Evolutionary conservation across 192 early-diverging fungal genomes (phyloP), one percentile per base, ranked within the genome.

Genomic region (Backusella morwellensis): DNA sequence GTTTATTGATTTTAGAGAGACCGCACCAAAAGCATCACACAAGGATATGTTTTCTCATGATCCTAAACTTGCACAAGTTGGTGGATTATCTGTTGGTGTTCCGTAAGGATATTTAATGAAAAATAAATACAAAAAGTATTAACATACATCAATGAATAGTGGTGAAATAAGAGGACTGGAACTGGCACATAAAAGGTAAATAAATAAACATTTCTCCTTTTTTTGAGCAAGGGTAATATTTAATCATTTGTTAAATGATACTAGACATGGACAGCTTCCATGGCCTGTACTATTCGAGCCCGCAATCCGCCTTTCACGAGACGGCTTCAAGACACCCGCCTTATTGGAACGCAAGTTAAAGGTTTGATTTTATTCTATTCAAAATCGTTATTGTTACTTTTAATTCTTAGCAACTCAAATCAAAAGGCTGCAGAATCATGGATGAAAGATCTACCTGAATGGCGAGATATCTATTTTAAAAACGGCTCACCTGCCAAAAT

Each of bases 1-100:
- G 35, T 86, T 92, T n/a, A 88, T 98, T 41, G 95, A 98, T 78
- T 98, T 97, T 76, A 85, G 97, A 29, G 97, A 98, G 80, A 83
- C 85, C 0, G 96, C 97, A 14, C 95, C 95, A 5, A 78, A 80
- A 29, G 91, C 90, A 7, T 87, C 94, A 6, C 83, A 75, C 19
- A 82, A 79, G 23, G 89, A 94, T 77, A 97, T 98, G 96, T 97
- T 89, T 85, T 81, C 86, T 54, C 74, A 90, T 3, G 77, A 97
- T 66, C 92, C 95, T 35, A 83, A 81, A 29, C 75, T 83, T 6
- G 93, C 95, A 5, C 90, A 90, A 77, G 75, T 89, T 38, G 94
- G 94, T 35, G 95, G 93, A 1, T 76, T 94, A 29, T 77, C 91
- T 50, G 86, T 94, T 40, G 94, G 88, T 21, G 90, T 96, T n/a